phyloP scores from a whole-genome alignment of 805 yeast species.

The Ogataea methylovora region DNA sequence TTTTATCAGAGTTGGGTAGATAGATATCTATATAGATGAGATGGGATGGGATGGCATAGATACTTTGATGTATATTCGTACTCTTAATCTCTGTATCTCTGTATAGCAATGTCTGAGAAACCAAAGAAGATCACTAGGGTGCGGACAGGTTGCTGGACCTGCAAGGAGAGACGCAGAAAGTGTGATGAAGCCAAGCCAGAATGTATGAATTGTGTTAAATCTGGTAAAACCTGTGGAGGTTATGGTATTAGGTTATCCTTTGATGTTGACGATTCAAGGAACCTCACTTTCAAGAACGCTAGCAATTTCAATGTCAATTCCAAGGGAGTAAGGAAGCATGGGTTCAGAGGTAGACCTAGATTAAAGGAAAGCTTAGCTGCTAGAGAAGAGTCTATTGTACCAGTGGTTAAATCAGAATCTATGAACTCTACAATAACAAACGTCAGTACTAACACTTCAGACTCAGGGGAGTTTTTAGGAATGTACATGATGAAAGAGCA shows the following conservation, averaged over 20 bases:
- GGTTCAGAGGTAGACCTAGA: conserved; percentile 38
- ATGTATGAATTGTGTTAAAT: conserved; percentile 39
- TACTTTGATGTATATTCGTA: neutral
- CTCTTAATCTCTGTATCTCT: too few species aligned
- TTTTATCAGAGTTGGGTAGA: neutral
- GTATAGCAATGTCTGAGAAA: too few species aligned
- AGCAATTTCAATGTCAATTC: conserved; percentile 14
- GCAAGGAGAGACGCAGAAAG: conserved; percentile 46
- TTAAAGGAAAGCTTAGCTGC: conserved; percentile 25
- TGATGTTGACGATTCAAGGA: conserved; percentile 41
- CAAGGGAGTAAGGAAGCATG: conserved; percentile 30
- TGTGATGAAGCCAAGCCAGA: conserved; percentile 50
- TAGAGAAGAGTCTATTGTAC: conserved; percentile 4
- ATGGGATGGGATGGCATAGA: neutral
- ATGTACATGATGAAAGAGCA: neutral
- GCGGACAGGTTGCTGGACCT: conserved; percentile 52
- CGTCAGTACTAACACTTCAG: too few species aligned
- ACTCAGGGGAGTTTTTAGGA: too few species aligned
- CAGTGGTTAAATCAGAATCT: neutral
- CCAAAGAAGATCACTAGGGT: conserved; percentile 42
- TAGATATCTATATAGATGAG: neutral
- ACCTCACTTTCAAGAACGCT: conserved; percentile 7
- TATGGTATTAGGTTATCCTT: conserved; percentile 41
- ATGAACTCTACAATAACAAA: too few species aligned
- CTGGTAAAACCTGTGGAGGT: conserved; percentile 41